phyloP scores from a whole-genome alignment of 805 yeast genomes.

The Phaffomyces opuntiae region DNA sequence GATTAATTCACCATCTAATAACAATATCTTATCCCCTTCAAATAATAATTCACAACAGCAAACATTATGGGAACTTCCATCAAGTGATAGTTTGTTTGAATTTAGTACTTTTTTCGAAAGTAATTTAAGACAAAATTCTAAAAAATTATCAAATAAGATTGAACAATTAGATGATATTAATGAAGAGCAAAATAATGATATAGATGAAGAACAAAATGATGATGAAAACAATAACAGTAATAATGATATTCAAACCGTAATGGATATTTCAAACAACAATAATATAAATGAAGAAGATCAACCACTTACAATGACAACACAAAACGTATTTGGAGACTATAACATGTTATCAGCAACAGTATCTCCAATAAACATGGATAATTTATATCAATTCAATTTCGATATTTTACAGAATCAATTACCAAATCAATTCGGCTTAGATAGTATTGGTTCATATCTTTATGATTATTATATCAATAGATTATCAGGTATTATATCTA shows the following conservation, averaged over 20 bases:
- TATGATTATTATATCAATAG: conserved; percentile 44
- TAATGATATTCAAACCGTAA: background rate
- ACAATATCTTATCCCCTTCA: no score
- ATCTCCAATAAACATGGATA: conserved; percentile 5
- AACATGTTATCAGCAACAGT: background rate
- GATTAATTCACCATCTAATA: background rate
- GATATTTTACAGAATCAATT: conserved; percentile 15
- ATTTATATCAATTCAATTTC: conserved; percentile 11
- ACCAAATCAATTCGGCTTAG: conserved; percentile 26
- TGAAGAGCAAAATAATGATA: background rate
- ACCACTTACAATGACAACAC: conserved; percentile 3
- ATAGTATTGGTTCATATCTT: conserved; percentile 35
- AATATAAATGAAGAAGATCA: background rate
- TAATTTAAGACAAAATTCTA: conserved; percentile 16
- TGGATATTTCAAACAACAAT: background rate
- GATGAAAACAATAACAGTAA: background rate
- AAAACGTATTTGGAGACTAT: background rate
- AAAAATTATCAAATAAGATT: conserved; percentile 13
- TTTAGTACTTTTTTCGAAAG: conserved; percentile 22
- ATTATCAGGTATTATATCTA: conserved; percentile 40
- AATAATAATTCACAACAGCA: background rate
- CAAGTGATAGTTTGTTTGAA: conserved; percentile 13
- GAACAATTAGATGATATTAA: conserved; percentile 8
- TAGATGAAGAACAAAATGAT: background rate
- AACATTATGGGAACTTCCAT: conserved; percentile 10